Conservation (phyloP, 2,329 filamentous ascomycete genomes). For the Botrytis squamosa region DNA sequence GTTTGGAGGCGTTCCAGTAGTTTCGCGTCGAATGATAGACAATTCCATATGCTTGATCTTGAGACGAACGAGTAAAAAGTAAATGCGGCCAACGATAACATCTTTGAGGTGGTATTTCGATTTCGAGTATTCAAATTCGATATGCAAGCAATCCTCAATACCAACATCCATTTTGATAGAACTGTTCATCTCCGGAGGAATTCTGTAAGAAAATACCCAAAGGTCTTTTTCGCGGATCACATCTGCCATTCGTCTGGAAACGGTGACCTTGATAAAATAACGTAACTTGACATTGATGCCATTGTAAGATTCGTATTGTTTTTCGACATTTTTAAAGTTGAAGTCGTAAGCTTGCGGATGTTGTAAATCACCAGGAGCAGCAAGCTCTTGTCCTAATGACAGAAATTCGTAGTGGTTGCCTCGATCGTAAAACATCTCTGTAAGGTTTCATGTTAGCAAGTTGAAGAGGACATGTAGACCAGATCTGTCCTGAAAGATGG, state of each 20-base stretch:
- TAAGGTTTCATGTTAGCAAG: background rate
- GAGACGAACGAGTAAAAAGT: conserved; percentile 92
- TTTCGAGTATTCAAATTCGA: conserved; percentile 99
- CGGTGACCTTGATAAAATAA: conserved; percentile 96
- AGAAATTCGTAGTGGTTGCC: conserved; percentile 99
- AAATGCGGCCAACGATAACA: conserved; percentile 97
- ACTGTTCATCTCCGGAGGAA: conserved; percentile 96
- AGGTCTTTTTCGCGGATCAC: conserved; percentile 99
- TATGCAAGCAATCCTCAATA: conserved; percentile 98
- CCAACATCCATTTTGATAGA: conserved; percentile 99
- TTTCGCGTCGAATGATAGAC: conserved; percentile 94
- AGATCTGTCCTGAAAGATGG: background rate
- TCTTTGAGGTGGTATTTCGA: conserved; percentile 99
- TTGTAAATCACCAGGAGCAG: conserved; percentile 93
- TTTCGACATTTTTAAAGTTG: conserved; percentile 99
- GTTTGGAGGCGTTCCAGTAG: conserved; percentile 92
- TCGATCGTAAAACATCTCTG: conserved; percentile 99
- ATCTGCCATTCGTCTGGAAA: conserved; percentile 94
- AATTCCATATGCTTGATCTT: conserved; percentile 99
- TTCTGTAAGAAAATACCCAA: conserved; percentile 98
- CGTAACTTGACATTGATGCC: conserved; percentile 99
- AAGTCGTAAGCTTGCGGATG: conserved; percentile 99
- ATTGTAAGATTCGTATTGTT: conserved; percentile 99
- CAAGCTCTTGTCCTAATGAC: conserved; percentile 92
- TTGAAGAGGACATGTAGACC: background rate